phyloP scores from a whole-genome alignment of 1,284 basidiomycete genomes.

The Rhodotorula sp. region DNA sequence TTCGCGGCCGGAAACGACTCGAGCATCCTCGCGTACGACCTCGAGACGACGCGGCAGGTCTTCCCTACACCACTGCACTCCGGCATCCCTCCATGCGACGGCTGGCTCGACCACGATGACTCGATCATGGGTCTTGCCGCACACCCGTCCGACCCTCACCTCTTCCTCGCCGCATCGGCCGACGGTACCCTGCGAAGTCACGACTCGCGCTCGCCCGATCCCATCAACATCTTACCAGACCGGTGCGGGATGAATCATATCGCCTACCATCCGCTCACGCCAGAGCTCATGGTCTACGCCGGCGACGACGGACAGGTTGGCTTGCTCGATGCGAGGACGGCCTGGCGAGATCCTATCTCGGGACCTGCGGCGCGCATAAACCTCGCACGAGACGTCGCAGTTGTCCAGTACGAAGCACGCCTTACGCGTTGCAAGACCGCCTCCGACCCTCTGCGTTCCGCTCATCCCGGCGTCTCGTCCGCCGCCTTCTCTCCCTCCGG shows the following conservation, averaged over 20 bases:
- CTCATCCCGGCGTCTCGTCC: constrained; percentile 18
- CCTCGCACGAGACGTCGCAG: constrained; percentile 8
- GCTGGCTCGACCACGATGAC: constrained; percentile 32
- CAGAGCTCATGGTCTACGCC: constrained; percentile 63
- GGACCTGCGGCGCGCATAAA: not conserved
- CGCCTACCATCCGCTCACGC: constrained; percentile 63
- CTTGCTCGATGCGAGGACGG: constrained; percentile 71
- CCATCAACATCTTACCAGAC: constrained; percentile 14
- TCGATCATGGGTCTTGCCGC: constrained; percentile 32
- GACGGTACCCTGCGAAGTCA: constrained; percentile 58
- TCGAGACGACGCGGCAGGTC: constrained; percentile 17
- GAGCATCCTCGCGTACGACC: constrained; percentile 51
- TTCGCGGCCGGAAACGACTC: constrained; percentile 66
- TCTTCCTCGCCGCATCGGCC: constrained; percentile 67
- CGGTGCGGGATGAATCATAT: constrained; percentile 49
- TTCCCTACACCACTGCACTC: not conserved
- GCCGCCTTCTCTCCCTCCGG: constrained; percentile 52
- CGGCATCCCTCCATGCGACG: constrained; percentile 3
- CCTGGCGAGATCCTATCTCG: constrained; percentile 52
- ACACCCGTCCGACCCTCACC: constrained; percentile 59
- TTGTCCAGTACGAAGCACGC: constrained; percentile 1
- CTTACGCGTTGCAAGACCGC: not conserved
- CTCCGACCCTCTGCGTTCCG: not conserved
- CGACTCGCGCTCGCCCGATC: constrained; percentile 10
- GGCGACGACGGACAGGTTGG: constrained; percentile 60